These are phyloP conservation scores for Malassezia sympodialis DNA, from an alignment of 1,284 basidiomycete genomes.

Conservation along the genomic window DNA sequence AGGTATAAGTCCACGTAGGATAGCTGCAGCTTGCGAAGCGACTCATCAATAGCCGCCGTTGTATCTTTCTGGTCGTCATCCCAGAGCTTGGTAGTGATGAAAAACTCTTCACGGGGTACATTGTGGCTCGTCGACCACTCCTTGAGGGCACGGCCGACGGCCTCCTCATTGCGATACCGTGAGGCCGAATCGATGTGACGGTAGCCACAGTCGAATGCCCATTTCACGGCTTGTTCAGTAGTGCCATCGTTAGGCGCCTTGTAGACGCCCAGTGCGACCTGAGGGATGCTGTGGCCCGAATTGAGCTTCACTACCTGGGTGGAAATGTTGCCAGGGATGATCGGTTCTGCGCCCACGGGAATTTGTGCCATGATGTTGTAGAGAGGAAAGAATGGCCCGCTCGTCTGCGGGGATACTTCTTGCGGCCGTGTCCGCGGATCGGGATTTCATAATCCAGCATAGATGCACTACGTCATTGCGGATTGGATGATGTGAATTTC, in stretches of 20 bases:
- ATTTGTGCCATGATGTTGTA: neutral
- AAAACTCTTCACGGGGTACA: conserved; percentile 44
- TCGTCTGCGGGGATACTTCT: neutral
- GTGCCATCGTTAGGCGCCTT: conserved; percentile 47
- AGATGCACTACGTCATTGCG: neutral
- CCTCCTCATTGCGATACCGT: conserved; percentile 47
- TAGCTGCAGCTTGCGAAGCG: conserved; percentile 44
- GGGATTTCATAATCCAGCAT: neutral
- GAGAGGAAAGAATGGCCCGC: neutral
- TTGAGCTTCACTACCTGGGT: conserved; percentile 44
- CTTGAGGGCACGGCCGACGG: conserved; percentile 45
- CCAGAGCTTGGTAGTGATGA: conserved; percentile 49
- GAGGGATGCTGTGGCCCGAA: conserved; percentile 39
- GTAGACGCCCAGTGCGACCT: conserved; percentile 46
- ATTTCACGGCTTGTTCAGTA: conserved; percentile 45
- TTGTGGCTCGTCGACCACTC: conserved; percentile 35
- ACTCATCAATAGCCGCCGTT: conserved; percentile 42
- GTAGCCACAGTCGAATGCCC: conserved; percentile 46
- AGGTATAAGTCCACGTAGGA: conserved; percentile 46
- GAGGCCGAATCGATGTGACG: conserved; percentile 46
- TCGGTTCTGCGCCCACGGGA: conserved; percentile 20
- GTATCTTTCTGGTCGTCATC: conserved; percentile 42
- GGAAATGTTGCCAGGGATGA: conserved; percentile 31
- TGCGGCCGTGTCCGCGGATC: neutral
- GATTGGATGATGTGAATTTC: neutral